A percentile compares a stretch with the other conserved stretches of the same genome.
Evolutionary conservation across 164 flowering plant species (phyloP).

Genomic region (Annona cherimola): DNA sequence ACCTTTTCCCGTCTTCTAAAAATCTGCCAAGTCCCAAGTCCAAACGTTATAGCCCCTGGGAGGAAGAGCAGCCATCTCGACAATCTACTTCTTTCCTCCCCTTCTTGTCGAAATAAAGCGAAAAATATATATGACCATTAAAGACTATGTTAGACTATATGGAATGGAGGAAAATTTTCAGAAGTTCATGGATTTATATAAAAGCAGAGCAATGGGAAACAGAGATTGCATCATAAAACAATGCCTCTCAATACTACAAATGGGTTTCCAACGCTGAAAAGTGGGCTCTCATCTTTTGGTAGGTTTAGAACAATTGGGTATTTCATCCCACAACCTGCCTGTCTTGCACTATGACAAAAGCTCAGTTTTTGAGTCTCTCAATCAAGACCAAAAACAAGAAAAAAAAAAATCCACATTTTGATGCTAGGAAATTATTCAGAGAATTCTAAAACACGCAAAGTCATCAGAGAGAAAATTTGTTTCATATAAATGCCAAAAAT

Average conservation of each 20-base stretch:
- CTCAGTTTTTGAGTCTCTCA: background rate
- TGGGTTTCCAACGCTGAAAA: background rate
- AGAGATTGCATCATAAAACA: background rate
- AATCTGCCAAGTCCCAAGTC: conserved; percentile 95
- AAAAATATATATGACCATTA: background rate
- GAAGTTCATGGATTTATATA: background rate
- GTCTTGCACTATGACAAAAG: no score
- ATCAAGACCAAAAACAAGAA: background rate
- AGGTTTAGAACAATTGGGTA: background rate
- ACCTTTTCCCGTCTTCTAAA: conserved; percentile 69
- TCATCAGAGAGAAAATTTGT: no score
- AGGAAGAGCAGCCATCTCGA: conserved; percentile 71
- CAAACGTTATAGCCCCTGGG: conserved; percentile 89
- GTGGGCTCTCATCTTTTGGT: background rate
- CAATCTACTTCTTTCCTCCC: conserved; percentile 39
- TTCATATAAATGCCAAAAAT: no score
- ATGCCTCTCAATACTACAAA: background rate
- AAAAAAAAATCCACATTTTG: background rate
- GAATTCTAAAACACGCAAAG: no score
- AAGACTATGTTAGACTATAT: background rate
- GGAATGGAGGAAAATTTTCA: background rate
- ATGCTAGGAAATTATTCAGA: background rate
- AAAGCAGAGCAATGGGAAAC: background rate
- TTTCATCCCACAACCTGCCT: background rate
- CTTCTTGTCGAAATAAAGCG: conserved; percentile 17